Percentiles rank a stretch among this genome's conserved stretches.
phyloP scores from a whole-genome alignment of 2,329 filamentous ascomycete species.

The Basipetospora chlamydospora region DNA sequence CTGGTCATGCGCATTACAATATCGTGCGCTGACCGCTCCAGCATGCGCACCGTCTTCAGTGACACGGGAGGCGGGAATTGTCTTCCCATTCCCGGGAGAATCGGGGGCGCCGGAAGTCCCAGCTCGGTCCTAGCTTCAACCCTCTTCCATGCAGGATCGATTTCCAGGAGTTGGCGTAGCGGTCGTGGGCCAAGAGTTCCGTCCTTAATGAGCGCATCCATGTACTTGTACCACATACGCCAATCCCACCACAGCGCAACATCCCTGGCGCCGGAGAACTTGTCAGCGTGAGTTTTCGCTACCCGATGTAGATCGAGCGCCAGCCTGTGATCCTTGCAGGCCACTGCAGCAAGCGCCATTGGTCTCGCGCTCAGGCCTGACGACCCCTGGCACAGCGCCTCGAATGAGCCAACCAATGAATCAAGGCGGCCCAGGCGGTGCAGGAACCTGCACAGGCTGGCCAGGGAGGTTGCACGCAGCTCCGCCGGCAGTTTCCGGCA shows the following conservation, averaged over 20 bases:
- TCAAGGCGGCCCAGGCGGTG: constrained; percentile 7
- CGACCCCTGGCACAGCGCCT: constrained; percentile 1
- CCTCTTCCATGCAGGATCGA: not conserved
- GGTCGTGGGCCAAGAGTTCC: constrained; percentile 5
- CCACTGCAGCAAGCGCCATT: constrained; percentile 7
- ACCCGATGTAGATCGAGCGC: constrained; percentile 13
- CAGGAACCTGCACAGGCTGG: constrained; percentile 8
- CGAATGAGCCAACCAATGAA: constrained; percentile 9
- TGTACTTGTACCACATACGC: constrained; percentile 18
- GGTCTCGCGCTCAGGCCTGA: constrained; percentile 3
- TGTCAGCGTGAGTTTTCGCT: constrained; percentile 1
- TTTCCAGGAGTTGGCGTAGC: not conserved
- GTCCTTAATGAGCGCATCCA: constrained; percentile 19
- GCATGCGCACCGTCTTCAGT: not conserved
- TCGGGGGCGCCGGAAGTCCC: too few species aligned
- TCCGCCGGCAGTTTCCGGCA: constrained; percentile 3
- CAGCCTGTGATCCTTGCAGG: constrained; percentile 12
- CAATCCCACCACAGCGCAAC: constrained; percentile 15
- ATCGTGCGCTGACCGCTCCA: constrained; percentile 1
- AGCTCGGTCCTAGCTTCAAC: too few species aligned
- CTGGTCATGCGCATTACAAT: constrained; percentile 2
- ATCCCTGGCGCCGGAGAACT: constrained; percentile 6
- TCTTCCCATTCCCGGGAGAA: too few species aligned
- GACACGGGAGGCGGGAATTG: constrained; percentile 4
- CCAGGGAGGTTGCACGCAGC: constrained; percentile 6